These are phyloP conservation scores for Solanum aculeatissimum DNA, from an alignment of 305 asterid species.

Conservation along the genomic window DNA sequence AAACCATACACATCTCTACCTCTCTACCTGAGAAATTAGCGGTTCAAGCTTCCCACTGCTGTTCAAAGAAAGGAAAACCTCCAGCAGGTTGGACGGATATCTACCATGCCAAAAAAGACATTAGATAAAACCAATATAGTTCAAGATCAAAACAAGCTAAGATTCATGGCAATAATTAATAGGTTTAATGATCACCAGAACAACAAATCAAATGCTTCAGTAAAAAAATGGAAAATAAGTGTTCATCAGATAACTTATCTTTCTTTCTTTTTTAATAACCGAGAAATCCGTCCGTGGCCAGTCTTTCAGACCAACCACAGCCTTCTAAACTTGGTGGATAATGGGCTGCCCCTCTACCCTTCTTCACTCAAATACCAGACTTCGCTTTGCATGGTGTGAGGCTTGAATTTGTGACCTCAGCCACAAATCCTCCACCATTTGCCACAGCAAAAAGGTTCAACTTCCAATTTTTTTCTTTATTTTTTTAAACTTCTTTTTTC, in stretches of 20 bases:
- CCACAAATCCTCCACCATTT: too few species aligned
- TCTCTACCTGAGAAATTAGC: constrained; percentile 59
- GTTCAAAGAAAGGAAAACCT: constrained; percentile 50
- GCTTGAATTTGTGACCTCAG: too few species aligned
- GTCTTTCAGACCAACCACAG: too few species aligned
- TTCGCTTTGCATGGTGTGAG: too few species aligned
- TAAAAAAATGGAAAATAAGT: neutral
- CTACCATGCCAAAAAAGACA: constrained; percentile 23
- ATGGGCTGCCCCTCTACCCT: too few species aligned
- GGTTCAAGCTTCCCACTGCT: constrained; percentile 48
- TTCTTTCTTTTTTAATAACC: too few species aligned
- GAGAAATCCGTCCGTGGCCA: too few species aligned
- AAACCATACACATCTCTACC: constrained; percentile 27
- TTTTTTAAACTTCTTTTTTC: neutral
- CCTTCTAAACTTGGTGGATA: too few species aligned
- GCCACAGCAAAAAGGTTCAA: neutral
- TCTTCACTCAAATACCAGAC: too few species aligned
- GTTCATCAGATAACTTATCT: neutral
- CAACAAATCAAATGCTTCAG: neutral
- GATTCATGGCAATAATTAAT: neutral
- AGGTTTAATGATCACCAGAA: neutral
- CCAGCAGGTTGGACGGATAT: constrained; percentile 40
- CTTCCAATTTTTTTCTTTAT: neutral
- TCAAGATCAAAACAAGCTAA: neutral
- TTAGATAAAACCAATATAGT: neutral